phyloP scores from a whole-genome alignment of 176 grass and related monocot species.

The Melocanna baccifera region DNA sequence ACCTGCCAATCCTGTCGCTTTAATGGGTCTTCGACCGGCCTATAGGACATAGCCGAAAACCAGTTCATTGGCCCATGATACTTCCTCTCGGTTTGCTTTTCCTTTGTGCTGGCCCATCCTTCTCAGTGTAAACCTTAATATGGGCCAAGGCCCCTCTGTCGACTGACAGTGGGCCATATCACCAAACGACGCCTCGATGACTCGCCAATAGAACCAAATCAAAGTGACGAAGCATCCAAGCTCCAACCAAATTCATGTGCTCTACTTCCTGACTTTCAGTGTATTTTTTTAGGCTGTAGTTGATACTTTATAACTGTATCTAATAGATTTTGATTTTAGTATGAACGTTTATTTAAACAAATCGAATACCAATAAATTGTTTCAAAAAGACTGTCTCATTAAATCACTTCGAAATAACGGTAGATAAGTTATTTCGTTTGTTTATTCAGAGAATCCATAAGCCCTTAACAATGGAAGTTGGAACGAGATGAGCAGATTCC shows the following conservation, averaged over 20 bases:
- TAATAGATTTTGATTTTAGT: rapidly evolving
- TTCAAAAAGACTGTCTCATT: too few relatives aligned
- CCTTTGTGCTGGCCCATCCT: neutral
- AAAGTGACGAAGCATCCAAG: neutral
- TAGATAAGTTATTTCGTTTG: too few relatives aligned
- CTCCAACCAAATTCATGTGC: neutral
- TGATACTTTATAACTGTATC: rapidly evolving
- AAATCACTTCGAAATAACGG: rapidly evolving
- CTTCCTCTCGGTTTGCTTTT: neutral
- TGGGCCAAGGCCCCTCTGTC: too few relatives aligned
- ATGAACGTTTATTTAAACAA: too few relatives aligned
- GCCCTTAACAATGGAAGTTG: neutral
- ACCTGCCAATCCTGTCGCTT: neutral
- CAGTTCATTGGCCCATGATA: neutral
- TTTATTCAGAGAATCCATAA: too few relatives aligned
- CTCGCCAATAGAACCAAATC: neutral
- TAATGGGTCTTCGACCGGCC: neutral
- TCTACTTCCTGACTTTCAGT: neutral
- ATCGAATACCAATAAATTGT: too few relatives aligned
- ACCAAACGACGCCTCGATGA: neutral
- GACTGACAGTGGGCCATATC: neutral
- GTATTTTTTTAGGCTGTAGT: too few relatives aligned
- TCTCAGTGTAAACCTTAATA: neutral
- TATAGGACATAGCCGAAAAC: neutral
- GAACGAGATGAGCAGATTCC: slow-evolving; percentile 15